These are phyloP conservation scores for Melampsora americana DNA, from an alignment of 1,284 basidiomycete genomes.

Conservation along the genomic window DNA sequence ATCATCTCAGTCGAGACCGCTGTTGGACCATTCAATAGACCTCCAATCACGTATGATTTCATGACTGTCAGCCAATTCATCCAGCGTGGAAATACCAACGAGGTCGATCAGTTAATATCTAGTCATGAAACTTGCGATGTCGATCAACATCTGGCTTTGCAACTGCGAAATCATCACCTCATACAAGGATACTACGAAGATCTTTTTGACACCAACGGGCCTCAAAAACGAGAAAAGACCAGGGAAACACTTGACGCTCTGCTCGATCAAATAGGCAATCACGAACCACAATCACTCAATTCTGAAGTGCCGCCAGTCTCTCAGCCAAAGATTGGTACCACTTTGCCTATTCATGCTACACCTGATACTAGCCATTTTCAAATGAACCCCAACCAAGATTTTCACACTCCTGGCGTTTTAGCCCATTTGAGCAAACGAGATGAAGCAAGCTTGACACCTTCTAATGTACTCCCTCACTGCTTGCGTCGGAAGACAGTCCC, in stretches of 20 bases:
- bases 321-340: neutral
- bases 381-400: conserved; percentile 15
- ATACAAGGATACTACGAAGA: conserved; percentile 18
- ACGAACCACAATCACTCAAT: neutral
- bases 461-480: conserved; percentile 7
- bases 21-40: conserved; percentile 2
- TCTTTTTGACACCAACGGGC: conserved; percentile 23
- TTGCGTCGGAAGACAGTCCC: neutral
- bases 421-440: conserved; percentile 24
- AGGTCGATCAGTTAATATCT: conserved; percentile 21
- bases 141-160: conserved; percentile 10
- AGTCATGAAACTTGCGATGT: conserved; percentile 6
- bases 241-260: conserved; percentile 18
- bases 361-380: conserved; percentile 38
- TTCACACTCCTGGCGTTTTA: conserved; percentile 19
- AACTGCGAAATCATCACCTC: conserved; percentile 12
- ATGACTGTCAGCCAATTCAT: conserved; percentile 38
- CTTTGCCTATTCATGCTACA: conserved; percentile 16
- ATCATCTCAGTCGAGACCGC: conserved; percentile 20
- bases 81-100: conserved; percentile 26
- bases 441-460: conserved; percentile 23
- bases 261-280: neutral
- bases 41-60: conserved; percentile 28
- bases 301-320: neutral
- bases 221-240: conserved; percentile 16